Evolutionary conservation across 805 yeast genomes (phyloP).

Genomic region (Wickerhamiella musiphila): DNA sequence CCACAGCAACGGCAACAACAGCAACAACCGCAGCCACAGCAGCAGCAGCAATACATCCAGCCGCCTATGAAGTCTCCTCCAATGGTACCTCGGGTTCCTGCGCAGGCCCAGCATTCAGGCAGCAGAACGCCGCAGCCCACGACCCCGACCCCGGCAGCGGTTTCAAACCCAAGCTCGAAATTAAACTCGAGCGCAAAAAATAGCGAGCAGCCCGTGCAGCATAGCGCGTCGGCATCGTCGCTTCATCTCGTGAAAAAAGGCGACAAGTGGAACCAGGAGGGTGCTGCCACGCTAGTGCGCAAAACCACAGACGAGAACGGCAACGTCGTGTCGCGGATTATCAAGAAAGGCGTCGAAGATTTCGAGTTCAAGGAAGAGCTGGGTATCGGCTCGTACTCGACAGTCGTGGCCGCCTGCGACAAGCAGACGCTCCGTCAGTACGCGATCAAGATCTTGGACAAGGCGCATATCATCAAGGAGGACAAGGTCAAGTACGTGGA

Average conservation of each 20-base stretch:
- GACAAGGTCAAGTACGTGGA: constrained; percentile 90
- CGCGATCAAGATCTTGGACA: constrained; percentile 83
- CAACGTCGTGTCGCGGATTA: constrained; percentile 32
- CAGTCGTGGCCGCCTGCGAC: constrained; percentile 78
- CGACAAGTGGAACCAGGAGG: constrained; percentile 2
- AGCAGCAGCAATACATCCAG: too few species aligned
- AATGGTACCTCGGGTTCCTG: too few species aligned
- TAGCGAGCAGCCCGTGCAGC: not conserved
- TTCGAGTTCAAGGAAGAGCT: constrained; percentile 75
- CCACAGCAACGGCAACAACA: too few species aligned
- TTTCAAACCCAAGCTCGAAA: too few species aligned
- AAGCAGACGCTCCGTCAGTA: constrained; percentile 53
- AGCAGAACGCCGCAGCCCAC: too few species aligned
- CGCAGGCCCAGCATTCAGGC: too few species aligned
- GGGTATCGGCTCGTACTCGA: constrained; percentile 94
- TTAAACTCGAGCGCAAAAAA: too few species aligned
- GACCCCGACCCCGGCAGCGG: too few species aligned
- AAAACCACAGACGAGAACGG: constrained; percentile 23
- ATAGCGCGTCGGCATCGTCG: too few species aligned
- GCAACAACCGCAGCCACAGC: too few species aligned
- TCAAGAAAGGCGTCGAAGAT: constrained; percentile 49
- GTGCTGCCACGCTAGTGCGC: constrained; percentile 12
- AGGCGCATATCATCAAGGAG: constrained; percentile 84
- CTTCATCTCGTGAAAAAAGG: not conserved
- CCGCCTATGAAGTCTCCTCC: too few species aligned